Evolutionary conservation across 73 alveolate species (phyloP).

Genomic region (Tetrahymena thermophila): DNA sequence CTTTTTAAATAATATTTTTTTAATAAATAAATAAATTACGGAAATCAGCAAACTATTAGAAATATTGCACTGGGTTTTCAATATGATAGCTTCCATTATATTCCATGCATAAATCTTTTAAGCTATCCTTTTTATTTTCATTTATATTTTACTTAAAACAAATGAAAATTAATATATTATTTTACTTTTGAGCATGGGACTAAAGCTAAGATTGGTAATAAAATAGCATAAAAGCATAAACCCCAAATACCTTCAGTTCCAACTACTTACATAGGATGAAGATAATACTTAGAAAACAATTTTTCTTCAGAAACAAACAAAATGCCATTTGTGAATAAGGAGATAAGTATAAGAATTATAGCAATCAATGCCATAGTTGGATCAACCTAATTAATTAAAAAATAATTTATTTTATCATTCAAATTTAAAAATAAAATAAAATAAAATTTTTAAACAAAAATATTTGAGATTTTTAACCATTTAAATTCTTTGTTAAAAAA

Average conservation of each 20-base stretch:
- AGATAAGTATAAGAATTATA: constrained; percentile 6
- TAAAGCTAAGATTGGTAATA: constrained; percentile 71
- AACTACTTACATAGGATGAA: constrained; percentile 87
- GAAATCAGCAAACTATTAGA: not conserved
- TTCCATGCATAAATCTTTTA: constrained; percentile 20
- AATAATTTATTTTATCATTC: not conserved
- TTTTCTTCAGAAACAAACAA: constrained; percentile 58
- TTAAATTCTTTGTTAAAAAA: too few species aligned
- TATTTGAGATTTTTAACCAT: too few species aligned
- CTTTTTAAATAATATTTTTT: constrained; percentile 21
- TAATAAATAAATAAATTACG: constrained; percentile 39
- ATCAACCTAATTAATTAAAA: constrained; percentile 33
- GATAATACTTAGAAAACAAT: constrained; percentile 67
- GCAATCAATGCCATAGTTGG: constrained; percentile 25
- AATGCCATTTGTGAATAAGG: constrained; percentile 33
- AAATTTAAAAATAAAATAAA: too few species aligned
- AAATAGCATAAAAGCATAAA: constrained; percentile 46
- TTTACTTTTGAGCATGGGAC: constrained; percentile 56
- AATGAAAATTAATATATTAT: not conserved
- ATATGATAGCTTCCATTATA: constrained; percentile 12
- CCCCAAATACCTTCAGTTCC: constrained; percentile 97
- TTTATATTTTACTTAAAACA: not conserved
- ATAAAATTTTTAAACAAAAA: too few species aligned
- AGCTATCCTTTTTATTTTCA: constrained; percentile 17
- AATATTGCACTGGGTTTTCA: constrained; percentile 19